Percentiles rank a stretch among this genome's conserved stretches.
These are phyloP conservation scores for Solanum megistacrolobum DNA, from an alignment of 257 asterid species.

Conservation along the genomic window DNA sequence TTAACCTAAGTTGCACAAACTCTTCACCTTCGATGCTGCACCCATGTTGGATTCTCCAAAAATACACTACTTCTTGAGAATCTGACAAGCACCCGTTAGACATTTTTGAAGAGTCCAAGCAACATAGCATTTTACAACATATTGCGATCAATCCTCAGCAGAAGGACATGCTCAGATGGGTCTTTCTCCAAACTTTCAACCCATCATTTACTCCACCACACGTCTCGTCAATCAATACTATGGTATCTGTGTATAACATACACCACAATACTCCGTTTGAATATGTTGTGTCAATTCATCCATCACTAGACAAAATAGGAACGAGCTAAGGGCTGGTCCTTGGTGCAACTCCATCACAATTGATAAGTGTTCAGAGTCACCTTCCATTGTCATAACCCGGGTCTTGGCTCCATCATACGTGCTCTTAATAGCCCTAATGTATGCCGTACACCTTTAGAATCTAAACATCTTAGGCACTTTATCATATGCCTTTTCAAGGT, in stretches of 20 bases:
- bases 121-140: not conserved
- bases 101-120: not conserved
- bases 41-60: not conserved
- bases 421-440: not conserved
- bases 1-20: not conserved
- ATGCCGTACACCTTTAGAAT: not conserved
- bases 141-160: not conserved
- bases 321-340: not conserved
- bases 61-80: not conserved
- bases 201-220: not conserved
- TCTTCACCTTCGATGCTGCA: not conserved
- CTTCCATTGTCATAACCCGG: not conserved
- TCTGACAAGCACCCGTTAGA: not conserved
- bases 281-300: not conserved
- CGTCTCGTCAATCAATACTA: not conserved
- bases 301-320: not conserved
- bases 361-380: not conserved
- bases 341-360: not conserved
- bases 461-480: not conserved
- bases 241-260: not conserved
- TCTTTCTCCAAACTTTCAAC: not conserved
- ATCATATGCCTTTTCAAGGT: not conserved
- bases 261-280: not conserved
- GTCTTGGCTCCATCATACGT: not conserved
- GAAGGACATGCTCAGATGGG: not conserved